Evolutionary conservation across 2,329 filamentous ascomycete genomes (phyloP).

Genomic region (Cryphonectria radicalis): DNA sequence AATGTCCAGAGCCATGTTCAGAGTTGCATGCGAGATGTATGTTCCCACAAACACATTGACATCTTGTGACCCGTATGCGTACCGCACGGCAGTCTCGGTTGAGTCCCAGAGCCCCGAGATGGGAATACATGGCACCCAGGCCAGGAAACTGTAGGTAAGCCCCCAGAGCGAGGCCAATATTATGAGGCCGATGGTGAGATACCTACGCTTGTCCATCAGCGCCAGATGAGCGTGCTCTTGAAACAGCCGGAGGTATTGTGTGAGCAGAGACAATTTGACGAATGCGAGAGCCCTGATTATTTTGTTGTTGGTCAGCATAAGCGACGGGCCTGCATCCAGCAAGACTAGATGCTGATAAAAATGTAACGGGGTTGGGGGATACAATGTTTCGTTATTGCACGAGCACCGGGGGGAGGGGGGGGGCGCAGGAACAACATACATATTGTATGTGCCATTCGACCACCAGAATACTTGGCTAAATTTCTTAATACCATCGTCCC

Average conservation of each 20-base stretch:
- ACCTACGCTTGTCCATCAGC: conserved; percentile 26
- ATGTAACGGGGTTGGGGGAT: neutral
- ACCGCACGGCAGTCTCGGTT: conserved; percentile 2
- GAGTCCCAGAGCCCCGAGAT: conserved; percentile 32
- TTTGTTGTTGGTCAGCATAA: conserved; percentile 1
- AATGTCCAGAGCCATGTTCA: conserved; percentile 23
- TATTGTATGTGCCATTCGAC: conserved; percentile 33
- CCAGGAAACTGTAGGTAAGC: conserved; percentile 30
- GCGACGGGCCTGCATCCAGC: neutral
- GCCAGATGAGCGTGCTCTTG: conserved; percentile 22
- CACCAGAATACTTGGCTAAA: conserved; percentile 25
- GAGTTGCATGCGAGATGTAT: conserved; percentile 18
- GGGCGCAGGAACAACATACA: conserved; percentile 13
- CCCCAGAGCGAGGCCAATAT: conserved; percentile 31
- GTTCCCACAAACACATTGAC: conserved; percentile 17
- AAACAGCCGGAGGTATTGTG: conserved; percentile 36
- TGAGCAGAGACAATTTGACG: conserved; percentile 35
- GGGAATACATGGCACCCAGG: conserved; percentile 34
- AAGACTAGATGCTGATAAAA: neutral
- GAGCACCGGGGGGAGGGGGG: neutral
- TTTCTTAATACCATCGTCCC: conserved; percentile 1
- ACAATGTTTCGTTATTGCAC: neutral
- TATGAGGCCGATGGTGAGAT: conserved; percentile 29
- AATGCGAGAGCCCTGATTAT: conserved; percentile 28
- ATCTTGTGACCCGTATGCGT: conserved; percentile 20